Evolutionary conservation across 148 eudicot species (phyloP).

Genomic region (Silene uniflora): DNA sequence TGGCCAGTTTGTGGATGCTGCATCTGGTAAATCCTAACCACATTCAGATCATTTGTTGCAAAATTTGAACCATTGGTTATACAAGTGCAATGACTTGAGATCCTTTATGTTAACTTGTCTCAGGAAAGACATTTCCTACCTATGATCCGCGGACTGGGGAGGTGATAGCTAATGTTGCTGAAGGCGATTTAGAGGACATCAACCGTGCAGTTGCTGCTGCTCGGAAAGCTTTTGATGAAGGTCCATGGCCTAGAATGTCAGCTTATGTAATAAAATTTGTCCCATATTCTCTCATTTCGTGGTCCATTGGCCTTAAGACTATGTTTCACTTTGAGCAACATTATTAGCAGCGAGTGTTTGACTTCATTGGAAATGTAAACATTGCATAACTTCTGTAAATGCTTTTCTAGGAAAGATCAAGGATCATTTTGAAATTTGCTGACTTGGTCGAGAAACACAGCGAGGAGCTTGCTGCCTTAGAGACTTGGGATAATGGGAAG

Average conservation of each 20-base stretch:
- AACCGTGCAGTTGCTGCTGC: slow-evolving; percentile 90
- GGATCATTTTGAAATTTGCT: slow-evolving; percentile 50
- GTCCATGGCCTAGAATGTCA: slow-evolving; percentile 97
- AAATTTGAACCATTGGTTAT: too few species aligned
- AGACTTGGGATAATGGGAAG: slow-evolving; percentile 65
- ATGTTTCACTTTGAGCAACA: too few species aligned
- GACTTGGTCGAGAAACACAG: slow-evolving; percentile 59
- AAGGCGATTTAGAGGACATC: slow-evolving; percentile 77
- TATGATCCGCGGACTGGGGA: slow-evolving; percentile 85
- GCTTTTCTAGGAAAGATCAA: slow-evolving; percentile 45
- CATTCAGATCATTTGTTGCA: too few species aligned
- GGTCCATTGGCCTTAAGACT: not conserved
- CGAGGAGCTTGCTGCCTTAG: slow-evolving; percentile 56
- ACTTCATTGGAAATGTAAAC: too few species aligned
- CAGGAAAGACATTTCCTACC: slow-evolving; percentile 92
- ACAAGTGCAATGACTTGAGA: not conserved
- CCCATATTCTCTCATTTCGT: not conserved
- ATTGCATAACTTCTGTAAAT: not conserved
- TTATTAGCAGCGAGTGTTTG: too few species aligned
- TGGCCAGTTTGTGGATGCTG: slow-evolving; percentile 91
- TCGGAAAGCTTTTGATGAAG: slow-evolving; percentile 94
- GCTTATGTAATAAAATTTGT: slow-evolving; percentile 56
- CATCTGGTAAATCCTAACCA: slow-evolving; percentile 55
- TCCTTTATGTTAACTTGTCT: not conserved
- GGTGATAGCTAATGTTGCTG: slow-evolving; percentile 76